Evolutionary conservation across 345 rosid genomes (phyloP).

Genomic region (Rubroshorea leprosula): DNA sequence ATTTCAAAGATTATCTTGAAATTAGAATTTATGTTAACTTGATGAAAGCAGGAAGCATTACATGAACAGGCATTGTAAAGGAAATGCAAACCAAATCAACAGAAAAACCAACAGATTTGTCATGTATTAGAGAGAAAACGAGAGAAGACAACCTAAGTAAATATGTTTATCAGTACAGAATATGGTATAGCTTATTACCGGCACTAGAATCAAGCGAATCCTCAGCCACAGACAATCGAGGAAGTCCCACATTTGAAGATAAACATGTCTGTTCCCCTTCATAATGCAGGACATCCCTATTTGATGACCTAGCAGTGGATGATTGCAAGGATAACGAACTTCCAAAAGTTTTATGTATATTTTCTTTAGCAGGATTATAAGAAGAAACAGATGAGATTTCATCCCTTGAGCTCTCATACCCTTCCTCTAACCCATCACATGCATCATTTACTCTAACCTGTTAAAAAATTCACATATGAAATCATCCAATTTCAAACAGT

Average conservation of each 20-base stretch:
- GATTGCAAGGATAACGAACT: conserved; percentile 75
- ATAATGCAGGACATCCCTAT: conserved; percentile 41
- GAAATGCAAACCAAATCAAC: not conserved
- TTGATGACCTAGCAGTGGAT: conserved; percentile 57
- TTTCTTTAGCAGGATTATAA: conserved; percentile 59
- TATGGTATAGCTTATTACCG: conserved; percentile 35
- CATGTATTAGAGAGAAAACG: not conserved
- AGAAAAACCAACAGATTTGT: not conserved
- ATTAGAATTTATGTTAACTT: conserved; percentile 15
- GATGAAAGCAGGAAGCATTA: not conserved
- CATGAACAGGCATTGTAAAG: not conserved
- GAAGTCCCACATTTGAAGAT: conserved; percentile 51
- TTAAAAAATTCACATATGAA: conserved; percentile 13
- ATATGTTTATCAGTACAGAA: not conserved
- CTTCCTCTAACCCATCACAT: conserved; percentile 69
- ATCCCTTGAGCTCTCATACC: conserved; percentile 88
- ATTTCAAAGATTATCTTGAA: conserved; percentile 15
- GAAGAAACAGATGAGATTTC: conserved; percentile 87
- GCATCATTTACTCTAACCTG: conserved; percentile 75
- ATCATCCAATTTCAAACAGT: conserved; percentile 6
- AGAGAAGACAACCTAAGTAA: not conserved
- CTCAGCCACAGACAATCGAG: conserved; percentile 63
- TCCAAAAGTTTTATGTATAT: conserved; percentile 54
- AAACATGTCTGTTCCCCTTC: conserved; percentile 54
- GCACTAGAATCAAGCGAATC: conserved; percentile 50